Evolutionary conservation across 495 filamentous ascomycete genomes (phyloP), one percentile per base, ranked within the genome.

Genomic region (Penicillium canariense): DNA sequence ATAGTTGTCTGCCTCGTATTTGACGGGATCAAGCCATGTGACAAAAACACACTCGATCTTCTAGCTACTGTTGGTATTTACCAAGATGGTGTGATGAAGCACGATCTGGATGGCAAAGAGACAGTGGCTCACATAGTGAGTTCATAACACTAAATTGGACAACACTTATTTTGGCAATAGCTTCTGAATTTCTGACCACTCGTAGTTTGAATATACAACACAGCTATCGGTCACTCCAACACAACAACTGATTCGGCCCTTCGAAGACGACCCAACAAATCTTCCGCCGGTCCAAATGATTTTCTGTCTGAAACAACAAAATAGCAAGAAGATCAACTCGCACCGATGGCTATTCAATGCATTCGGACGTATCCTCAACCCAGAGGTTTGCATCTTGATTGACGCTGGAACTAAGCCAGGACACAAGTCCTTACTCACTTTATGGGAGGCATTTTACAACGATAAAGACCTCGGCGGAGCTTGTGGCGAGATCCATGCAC

Each of bases 361-460:
- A 8, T 96, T 97, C 70, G 93, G 92, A 50, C 88, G 92, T 56
- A 94, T 97, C 62, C 70, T 97, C 51, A 96, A 97, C 68, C 93
- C 93, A 14, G 94, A 97, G 70, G 84, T 97, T 43, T 96, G 91
- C 69, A 93, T 97, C 66, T 81, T 97, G 36, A 84, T 97, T 35
- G 93, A 97, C 71, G 94, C 93, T 11, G 93, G 93, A 65, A 98
- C 94, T 6, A 97, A 95, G 70, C 94, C 94, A 27, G 88, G 91
- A 18, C 73, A 84, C 35, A 92, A 91, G 75, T 96, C 93, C 20
- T 82, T 98, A 10, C 84, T 97, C 17, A 82, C 87, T 5, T 78
- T 98, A 28, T 98, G 94, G 94, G 90, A 98, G 72, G 91, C 85
- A 25, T 98, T 98, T 76, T 97, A 96, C 74, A 97, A 97, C 68